phyloP scores from a whole-genome alignment of 2,329 filamentous ascomycete species.

The Trichoderma sp. region DNA sequence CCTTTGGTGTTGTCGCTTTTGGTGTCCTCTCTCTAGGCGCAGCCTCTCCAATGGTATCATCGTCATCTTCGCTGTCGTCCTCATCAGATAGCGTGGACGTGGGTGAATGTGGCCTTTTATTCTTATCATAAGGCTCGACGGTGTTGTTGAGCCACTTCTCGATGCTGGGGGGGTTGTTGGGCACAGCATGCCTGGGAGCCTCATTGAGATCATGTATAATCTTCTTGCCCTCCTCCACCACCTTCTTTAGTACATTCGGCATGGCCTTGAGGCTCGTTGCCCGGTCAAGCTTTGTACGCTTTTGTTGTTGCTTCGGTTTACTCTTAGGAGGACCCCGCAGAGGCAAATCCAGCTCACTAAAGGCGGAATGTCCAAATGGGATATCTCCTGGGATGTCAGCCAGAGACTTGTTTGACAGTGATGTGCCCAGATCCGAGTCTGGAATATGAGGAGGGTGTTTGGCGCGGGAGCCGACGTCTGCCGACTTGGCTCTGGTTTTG shows the following conservation, averaged over 20 bases:
- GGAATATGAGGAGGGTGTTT: constrained; percentile 30
- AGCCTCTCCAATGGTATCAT: constrained; percentile 4
- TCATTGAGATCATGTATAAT: constrained; percentile 62
- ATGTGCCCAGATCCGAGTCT: constrained; percentile 36
- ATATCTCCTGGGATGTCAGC: constrained; percentile 57
- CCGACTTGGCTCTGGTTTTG: constrained; percentile 21
- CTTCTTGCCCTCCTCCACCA: constrained; percentile 62
- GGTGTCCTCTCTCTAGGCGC: background rate
- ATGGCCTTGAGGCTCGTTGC: constrained; percentile 58
- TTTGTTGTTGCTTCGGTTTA: constrained; percentile 39
- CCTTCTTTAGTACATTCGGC: constrained; percentile 63
- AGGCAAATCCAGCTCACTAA: constrained; percentile 60
- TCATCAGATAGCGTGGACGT: constrained; percentile 1
- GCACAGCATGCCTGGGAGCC: constrained; percentile 46
- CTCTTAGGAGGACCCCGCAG: constrained; percentile 46
- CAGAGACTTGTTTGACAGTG: constrained; percentile 48
- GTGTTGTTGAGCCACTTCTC: constrained; percentile 64
- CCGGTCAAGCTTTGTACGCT: constrained; percentile 48
- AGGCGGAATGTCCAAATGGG: constrained; percentile 63
- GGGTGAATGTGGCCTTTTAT: background rate
- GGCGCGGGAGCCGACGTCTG: constrained; percentile 30
- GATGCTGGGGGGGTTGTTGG: constrained; percentile 60
- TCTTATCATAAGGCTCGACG: constrained; percentile 60
- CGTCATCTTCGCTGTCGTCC: constrained; percentile 19
- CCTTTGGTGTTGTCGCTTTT: background rate